Evolutionary conservation across 495 filamentous ascomycete genomes (phyloP).

Genomic region (Podospora conica): DNA sequence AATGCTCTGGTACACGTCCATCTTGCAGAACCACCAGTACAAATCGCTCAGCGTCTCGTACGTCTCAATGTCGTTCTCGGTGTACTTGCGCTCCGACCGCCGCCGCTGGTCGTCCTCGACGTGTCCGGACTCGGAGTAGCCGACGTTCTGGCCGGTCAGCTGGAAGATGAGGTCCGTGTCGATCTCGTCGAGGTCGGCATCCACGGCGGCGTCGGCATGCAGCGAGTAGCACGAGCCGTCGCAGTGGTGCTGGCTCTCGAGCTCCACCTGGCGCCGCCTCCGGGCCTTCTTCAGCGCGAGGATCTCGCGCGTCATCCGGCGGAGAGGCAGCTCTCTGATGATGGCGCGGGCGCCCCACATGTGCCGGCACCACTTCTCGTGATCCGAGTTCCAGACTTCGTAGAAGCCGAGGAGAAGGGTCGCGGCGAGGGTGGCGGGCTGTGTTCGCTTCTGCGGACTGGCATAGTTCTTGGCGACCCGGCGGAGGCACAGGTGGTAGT

Average conservation of each 20-base stretch:
- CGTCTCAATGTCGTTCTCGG: slow-evolving; percentile 65
- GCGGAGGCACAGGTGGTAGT: slow-evolving; percentile 83
- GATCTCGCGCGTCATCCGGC: slow-evolving; percentile 58
- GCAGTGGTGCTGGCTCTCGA: slow-evolving; percentile 18
- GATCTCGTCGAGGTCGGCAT: slow-evolving; percentile 23
- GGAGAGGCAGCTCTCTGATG: slow-evolving; percentile 74
- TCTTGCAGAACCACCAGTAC: slow-evolving; percentile 95
- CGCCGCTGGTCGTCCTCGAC: slow-evolving; percentile 1
- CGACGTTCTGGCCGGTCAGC: slow-evolving; percentile 32
- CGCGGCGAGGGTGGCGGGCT: slow-evolving; percentile 78
- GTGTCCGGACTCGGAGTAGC: slow-evolving; percentile 26
- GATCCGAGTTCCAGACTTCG: slow-evolving; percentile 90
- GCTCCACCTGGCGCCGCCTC: slow-evolving; percentile 25
- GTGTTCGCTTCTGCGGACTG: slow-evolving; percentile 61
- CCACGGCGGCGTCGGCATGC: slow-evolving; percentile 15
- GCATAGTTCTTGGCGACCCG: slow-evolving; percentile 68
- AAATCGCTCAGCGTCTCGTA: slow-evolving; percentile 80
- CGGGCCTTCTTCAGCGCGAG: slow-evolving; percentile 50
- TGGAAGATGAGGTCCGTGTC: slow-evolving; percentile 33
- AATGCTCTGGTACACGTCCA: slow-evolving; percentile 86
- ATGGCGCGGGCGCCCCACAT: slow-evolving; percentile 78
- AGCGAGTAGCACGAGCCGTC: slow-evolving; percentile 14
- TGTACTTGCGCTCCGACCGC: slow-evolving; percentile 34
- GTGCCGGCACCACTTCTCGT: slow-evolving; percentile 92
- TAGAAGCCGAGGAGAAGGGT: slow-evolving; percentile 87